A percentile compares a stretch with the other conserved stretches of the same genome.
These are phyloP conservation scores for Boletus rubropictus DNA, from an alignment of 768 basidiomycete species.

Conservation along the genomic window DNA sequence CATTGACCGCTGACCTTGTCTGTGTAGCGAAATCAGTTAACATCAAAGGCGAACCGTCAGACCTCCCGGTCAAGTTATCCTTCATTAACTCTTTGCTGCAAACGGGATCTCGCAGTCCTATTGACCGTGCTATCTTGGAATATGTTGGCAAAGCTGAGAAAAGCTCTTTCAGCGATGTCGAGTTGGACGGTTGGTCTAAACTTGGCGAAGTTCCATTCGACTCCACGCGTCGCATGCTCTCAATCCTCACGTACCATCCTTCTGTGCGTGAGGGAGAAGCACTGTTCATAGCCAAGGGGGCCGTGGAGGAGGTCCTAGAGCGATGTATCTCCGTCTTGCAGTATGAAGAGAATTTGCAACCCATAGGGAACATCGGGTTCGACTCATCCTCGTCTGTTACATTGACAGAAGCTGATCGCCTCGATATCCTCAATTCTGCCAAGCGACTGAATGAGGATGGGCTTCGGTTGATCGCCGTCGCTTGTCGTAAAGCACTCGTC, in stretches of 20 bases:
- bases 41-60: conserved; percentile 17
- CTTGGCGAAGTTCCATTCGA: conserved; percentile 34
- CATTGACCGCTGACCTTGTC: conserved; percentile 39
- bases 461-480: conserved; percentile 28
- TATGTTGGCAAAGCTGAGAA: conserved; percentile 15
- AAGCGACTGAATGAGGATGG: conserved; percentile 29
- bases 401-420: conserved; percentile 19
- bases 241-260: conserved; percentile 29
- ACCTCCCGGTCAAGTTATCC: conserved; percentile 24
- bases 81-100: conserved; percentile 31
- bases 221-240: conserved; percentile 33
- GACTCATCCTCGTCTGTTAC: conserved; percentile 13
- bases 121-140: conserved; percentile 32
- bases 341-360: conserved; percentile 12
- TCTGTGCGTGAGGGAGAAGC: conserved; percentile 14
- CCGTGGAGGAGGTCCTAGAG: conserved; percentile 32
- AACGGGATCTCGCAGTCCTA: conserved; percentile 34
- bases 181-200: conserved; percentile 24
- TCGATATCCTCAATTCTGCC: conserved; percentile 23
- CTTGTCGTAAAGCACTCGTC: conserved; percentile 17
- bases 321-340: conserved; percentile 21
- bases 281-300: conserved; percentile 28
- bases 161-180: conserved; percentile 1
- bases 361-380: conserved; percentile 10
- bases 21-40: conserved; percentile 33